Evolutionary conservation across 225 moss, liverwort and hornwort genomes (phyloP).

Genomic region (Bryum argenteum): DNA sequence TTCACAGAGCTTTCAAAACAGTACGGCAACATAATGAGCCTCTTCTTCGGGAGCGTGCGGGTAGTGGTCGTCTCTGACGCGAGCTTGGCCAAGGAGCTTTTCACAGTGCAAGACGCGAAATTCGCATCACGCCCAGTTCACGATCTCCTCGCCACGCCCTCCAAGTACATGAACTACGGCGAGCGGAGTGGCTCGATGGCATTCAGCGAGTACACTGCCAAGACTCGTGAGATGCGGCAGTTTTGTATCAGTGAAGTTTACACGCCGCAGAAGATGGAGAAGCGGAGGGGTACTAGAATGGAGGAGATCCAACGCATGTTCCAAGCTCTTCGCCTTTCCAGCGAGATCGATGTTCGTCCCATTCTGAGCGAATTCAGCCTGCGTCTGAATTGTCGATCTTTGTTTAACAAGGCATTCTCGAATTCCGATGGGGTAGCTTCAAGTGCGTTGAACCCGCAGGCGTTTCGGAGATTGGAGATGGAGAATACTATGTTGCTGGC

Average conservation of each 20-base stretch:
- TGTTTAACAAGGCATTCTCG: conserved; percentile 24
- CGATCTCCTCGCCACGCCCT: conserved; percentile 3
- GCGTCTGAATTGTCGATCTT: neutral
- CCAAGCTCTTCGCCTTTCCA: no score
- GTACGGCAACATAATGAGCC: conserved; percentile 40
- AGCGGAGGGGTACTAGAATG: neutral
- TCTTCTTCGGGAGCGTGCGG: conserved; percentile 37
- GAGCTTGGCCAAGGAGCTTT: conserved; percentile 38
- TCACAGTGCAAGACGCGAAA: conserved; percentile 2
- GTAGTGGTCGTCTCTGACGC: conserved; percentile 39
- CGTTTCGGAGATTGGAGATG: conserved; percentile 8
- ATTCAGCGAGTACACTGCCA: neutral
- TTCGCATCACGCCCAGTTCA: conserved; percentile 27
- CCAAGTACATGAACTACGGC: conserved; percentile 12
- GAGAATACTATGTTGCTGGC: neutral
- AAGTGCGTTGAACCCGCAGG: conserved; percentile 1
- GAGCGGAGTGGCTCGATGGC: neutral
- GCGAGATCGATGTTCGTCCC: conserved; percentile 6
- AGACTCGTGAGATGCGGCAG: conserved; percentile 26
- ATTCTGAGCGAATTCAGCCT: conserved; percentile 14
- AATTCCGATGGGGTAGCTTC: conserved; percentile 11
- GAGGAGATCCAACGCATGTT: conserved; percentile 20
- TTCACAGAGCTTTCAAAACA: conserved; percentile 23
- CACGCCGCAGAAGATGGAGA: conserved; percentile 14
- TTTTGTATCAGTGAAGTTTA: conserved; percentile 26